Evolutionary conservation across 1,139 yeast genomes (phyloP), one percentile per base, ranked within the genome.

Genomic region (Pichia terricola): DNA sequence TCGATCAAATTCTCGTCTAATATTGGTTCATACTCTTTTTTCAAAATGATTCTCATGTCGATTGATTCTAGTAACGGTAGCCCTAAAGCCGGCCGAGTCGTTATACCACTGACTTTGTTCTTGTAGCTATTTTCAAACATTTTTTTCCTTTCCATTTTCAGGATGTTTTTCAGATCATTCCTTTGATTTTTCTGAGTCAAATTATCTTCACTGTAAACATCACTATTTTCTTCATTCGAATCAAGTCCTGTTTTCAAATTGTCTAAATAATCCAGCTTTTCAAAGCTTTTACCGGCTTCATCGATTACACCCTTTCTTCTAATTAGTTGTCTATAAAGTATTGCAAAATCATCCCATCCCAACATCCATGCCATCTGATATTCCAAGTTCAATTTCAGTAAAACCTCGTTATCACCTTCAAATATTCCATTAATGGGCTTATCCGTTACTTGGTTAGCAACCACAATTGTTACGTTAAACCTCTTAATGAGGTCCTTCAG

Each of bases 381-480:
- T 49, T 83, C 84, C 46, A 74, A 65, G 41, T 72, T 74, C 47
- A 77, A 59, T n/a, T 73, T 65, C 42, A 53, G 50, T 28, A 57
- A 49, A 43, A 69, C 61, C 26, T 59, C 63, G 32, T 55, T 60
- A 11, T 57, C 62, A 11, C 52, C 52, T n/a, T 50, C 45, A 35
- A 47, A 55, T 26, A 53, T 50, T 39, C 60, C 53, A 27, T 36
- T 44, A 3, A 66, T 47, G 2, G 73, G 73, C 48, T 69, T 70
- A 53, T 84, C 91, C 41, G 86, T 73, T 0, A 89, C 88, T 61
- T 89, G 97, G 55, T 89, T 89, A 0, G 89, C 76, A 2, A 84
- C 71, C 0, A 87, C 78, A 0, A 89, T 61, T 0, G 95, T 86
- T 8, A 85, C 58, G 27, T 72, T 62, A 56, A 67, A 61, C 28